Evolutionary conservation across 2,329 filamentous ascomycete genomes (phyloP).

Genomic region (Leptographium galeiforme): DNA sequence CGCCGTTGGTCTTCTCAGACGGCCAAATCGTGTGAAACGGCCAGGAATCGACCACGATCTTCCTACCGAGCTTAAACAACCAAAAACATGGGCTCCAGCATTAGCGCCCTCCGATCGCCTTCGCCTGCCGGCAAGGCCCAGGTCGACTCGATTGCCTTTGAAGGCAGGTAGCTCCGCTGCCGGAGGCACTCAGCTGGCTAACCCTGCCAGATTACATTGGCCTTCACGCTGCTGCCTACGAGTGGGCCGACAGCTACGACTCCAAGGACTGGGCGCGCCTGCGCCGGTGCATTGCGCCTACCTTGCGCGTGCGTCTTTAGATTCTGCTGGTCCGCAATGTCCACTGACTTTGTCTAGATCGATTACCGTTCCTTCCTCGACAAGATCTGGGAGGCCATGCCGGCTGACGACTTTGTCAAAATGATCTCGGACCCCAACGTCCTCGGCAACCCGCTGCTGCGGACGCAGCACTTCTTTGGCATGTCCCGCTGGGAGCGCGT

Average conservation of each 20-base stretch:
- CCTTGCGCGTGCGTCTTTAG: conserved; percentile 26
- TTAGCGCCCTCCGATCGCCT: conserved; percentile 4
- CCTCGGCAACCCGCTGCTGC: conserved; percentile 46
- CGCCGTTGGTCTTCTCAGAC: background rate
- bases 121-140: background rate
- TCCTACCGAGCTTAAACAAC: background rate
- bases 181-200: background rate
- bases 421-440: conserved; percentile 45
- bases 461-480: conserved; percentile 53
- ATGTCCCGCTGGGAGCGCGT: conserved; percentile 43
- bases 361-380: conserved; percentile 57
- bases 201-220: conserved; percentile 31
- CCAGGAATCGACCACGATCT: background rate
- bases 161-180: conserved; percentile 3
- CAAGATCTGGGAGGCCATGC: conserved; percentile 47
- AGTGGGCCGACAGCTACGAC: conserved; percentile 55
- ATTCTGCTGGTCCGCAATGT: background rate
- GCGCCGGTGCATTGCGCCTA: conserved; percentile 48
- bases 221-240: conserved; percentile 35
- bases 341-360: conserved; percentile 29
- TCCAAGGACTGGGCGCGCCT: conserved; percentile 52
- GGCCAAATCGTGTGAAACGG: background rate
- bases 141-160: conserved; percentile 7
- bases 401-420: conserved; percentile 44
- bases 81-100: conserved; percentile 5